Base-by-base conservation (phyloP, 2,329 filamentous ascomycete species). In the Monilinia vaccinii-corymbosi region DNA sequence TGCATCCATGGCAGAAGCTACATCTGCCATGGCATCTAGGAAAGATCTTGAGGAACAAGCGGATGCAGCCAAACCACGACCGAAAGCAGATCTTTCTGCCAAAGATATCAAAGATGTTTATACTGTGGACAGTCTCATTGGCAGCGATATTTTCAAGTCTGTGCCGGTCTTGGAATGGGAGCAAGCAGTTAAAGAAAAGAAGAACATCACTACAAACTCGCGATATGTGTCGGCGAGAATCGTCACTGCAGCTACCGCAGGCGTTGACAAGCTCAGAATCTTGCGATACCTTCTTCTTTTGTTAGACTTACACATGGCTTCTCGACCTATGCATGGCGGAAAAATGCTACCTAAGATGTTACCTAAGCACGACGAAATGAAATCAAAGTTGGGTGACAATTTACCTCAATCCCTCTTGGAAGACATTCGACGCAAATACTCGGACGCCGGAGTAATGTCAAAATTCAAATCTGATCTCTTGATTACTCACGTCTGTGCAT, bases 131-230 rank as follows among this genome's bases (percentile, higher is more conserved):
- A 77, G 77, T 9, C 77, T 94, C 42, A 84, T 94, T 57, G 87
- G 87, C 1, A 73, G 76, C 25, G 85, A 88, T 42, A 81, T 88
- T 28, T 79, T 91, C 71, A 81, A 83, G 56, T 75, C 83, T 14
- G 78, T 94, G 9, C 82, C 85, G 13, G 80, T 92, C 61, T 83
- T 83, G 69, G 85, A 90, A 65, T 94, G 89, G 89, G 80, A 87
- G 64, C 83, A 90, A 61, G 79, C 81, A 51, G 78, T 81, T n/a
- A 80, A 80, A 66, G 78, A 80, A 28, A 79, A 80, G 36, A 77
- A 85, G 65, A 77, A 78, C 57, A 77, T 89, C 42, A 71, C 79
- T 49, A 75, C 50, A 18, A 75, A 73, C 46, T 88, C 84, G 42
- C 79, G 80, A 61, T 92, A 82, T 66, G 85, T 91, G 6, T 84